A percentile compares a stretch with the other conserved stretches of the same genome.
These are phyloP conservation scores for Telfairia occidentalis DNA, from an alignment of 331 rosid species.

Conservation along the genomic window DNA sequence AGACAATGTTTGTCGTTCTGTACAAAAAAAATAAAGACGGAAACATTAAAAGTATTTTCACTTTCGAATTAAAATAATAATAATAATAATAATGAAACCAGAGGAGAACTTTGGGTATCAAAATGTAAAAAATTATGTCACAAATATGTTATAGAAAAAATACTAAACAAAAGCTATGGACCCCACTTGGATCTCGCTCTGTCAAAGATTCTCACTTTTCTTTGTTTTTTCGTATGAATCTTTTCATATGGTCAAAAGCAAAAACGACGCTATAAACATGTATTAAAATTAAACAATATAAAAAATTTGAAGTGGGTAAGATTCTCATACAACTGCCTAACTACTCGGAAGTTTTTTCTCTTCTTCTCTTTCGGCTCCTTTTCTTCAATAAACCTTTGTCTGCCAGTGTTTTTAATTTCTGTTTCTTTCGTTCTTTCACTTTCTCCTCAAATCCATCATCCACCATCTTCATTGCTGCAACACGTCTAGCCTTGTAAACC, in stretches of 20 bases:
- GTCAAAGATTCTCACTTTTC: too few relatives aligned
- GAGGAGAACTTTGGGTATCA: not conserved
- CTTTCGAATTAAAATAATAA: not conserved
- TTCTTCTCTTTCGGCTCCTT: slow-evolving; percentile 43
- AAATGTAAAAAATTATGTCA: not conserved
- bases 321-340: not conserved
- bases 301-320: not conserved
- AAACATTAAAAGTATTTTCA: too few relatives aligned
- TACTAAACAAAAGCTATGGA: too few relatives aligned
- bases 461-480: slow-evolving; percentile 66
- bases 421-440: slow-evolving; percentile 57
- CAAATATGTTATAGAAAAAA: too few relatives aligned
- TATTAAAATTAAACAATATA: not conserved
- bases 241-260: not conserved
- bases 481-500: slow-evolving; percentile 70
- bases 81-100: not conserved
- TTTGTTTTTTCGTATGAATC: not conserved
- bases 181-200: too few relatives aligned
- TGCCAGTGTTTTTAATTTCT: slow-evolving; percentile 41
- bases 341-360: slow-evolving; percentile 15
- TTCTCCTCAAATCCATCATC: slow-evolving; percentile 73
- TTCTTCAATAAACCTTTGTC: slow-evolving; percentile 61
- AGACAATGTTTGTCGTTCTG: not conserved
- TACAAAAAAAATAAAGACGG: not conserved
- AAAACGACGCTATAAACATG: not conserved